These are phyloP conservation scores for Trypanosomatidae sp. DNA, from an alignment of 208 protist species.

Conservation along the genomic window DNA sequence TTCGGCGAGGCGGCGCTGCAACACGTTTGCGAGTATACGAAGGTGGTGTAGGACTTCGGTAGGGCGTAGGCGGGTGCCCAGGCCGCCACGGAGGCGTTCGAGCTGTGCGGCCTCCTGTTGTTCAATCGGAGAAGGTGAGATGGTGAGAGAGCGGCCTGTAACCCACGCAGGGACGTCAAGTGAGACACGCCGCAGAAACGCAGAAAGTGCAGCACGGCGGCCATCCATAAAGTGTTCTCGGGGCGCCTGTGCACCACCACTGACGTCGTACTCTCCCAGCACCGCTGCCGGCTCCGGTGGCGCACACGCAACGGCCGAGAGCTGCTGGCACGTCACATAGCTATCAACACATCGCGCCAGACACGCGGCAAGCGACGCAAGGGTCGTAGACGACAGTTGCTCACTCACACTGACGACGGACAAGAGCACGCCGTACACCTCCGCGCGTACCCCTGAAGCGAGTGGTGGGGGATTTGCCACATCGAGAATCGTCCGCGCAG, in stretches of 20 bases:
- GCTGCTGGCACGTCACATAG: slow-evolving; percentile 27
- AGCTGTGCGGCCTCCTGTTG: slow-evolving; percentile 12
- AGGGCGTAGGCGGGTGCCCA: slow-evolving; percentile 26
- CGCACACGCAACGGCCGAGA: slow-evolving; percentile 3
- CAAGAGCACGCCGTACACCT: slow-evolving; percentile 47
- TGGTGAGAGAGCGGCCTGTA: neutral
- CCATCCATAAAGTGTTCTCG: neutral
- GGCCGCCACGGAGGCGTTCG: slow-evolving; percentile 19
- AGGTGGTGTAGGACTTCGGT: slow-evolving; percentile 49
- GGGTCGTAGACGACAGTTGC: slow-evolving; percentile 39
- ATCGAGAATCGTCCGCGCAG: slow-evolving; percentile 31
- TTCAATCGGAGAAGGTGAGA: slow-evolving; percentile 10
- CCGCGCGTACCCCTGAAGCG: slow-evolving; percentile 16
- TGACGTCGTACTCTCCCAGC: neutral
- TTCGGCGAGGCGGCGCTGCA: slow-evolving; percentile 40
- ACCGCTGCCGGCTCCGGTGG: neutral
- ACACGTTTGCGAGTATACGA: slow-evolving; percentile 41
- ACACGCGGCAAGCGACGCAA: slow-evolving; percentile 45
- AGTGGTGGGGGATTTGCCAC: slow-evolving; percentile 18
- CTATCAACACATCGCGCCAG: slow-evolving; percentile 49
- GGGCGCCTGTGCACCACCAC: neutral
- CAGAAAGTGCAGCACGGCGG: neutral
- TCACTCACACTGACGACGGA: slow-evolving; percentile 49
- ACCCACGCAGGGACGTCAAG: too few relatives aligned
- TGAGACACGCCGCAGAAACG: slow-evolving; percentile 1